A percentile compares a stretch with the other conserved stretches of the same genome.
Conservation (phyloP, 2,329 filamentous ascomycete genomes). For the Penicillium olsonii region DNA sequence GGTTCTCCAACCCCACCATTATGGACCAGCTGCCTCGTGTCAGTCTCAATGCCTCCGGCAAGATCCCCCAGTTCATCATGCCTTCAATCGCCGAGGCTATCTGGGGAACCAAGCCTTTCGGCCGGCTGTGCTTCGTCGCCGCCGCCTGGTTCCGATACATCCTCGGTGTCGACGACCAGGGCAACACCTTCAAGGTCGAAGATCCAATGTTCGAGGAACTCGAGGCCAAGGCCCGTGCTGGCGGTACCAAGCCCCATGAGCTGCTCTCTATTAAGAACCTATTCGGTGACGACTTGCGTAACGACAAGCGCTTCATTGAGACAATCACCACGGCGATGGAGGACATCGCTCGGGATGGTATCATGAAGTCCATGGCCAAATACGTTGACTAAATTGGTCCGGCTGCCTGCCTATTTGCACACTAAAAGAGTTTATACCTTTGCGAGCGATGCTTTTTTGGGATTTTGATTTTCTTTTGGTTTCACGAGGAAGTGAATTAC, state of each 20-base stretch:
- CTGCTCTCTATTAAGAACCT: conserved; percentile 52
- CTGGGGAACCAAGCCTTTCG: conserved; percentile 47
- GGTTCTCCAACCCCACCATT: conserved; percentile 59
- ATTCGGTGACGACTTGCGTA: conserved; percentile 55
- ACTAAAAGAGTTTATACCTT: conserved; percentile 10
- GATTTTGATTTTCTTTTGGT: conserved; percentile 1
- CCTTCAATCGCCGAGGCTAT: conserved; percentile 45
- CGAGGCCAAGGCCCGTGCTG: conserved; percentile 48
- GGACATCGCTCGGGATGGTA: conserved; percentile 50
- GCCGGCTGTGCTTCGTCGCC: conserved; percentile 52
- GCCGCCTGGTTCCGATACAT: conserved; percentile 56
- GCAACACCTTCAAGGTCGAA: conserved; percentile 43
- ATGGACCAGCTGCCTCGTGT: conserved; percentile 57
- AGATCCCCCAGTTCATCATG: conserved; percentile 52
- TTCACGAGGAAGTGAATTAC: conserved; percentile 11
- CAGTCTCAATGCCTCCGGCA: conserved; percentile 55
- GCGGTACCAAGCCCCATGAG: conserved; percentile 44
- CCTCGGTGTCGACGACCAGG: conserved; percentile 53
- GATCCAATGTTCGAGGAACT: conserved; percentile 55
- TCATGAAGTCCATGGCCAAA: conserved; percentile 54
- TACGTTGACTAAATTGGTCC: conserved; percentile 42
- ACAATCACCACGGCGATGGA: conserved; percentile 53
- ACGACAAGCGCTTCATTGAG: conserved; percentile 50
- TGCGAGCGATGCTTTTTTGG: conserved; percentile 20
- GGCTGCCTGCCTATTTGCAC: conserved; percentile 3